phyloP scores from a whole-genome alignment of 164 flowering plant species.

The Kalanchoe fedtschenkoi region DNA sequence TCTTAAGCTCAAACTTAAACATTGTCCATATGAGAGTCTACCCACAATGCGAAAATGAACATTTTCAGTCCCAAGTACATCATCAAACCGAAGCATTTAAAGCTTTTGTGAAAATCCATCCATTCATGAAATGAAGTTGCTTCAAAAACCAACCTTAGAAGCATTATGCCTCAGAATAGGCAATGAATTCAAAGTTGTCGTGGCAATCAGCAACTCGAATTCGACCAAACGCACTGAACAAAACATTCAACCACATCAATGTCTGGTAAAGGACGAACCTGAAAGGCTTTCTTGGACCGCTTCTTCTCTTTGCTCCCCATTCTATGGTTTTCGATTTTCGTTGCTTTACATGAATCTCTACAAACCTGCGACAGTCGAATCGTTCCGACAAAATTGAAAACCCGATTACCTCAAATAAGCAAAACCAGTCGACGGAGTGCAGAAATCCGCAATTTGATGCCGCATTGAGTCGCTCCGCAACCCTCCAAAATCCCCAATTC shows the following conservation, averaged over 20 bases:
- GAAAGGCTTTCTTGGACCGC: constrained; percentile 25
- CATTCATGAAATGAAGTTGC: background rate
- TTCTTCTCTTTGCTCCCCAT: constrained; percentile 28
- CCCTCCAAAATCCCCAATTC: background rate
- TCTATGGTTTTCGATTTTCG: background rate
- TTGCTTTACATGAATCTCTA: background rate
- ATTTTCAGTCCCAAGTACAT: too few relatives aligned
- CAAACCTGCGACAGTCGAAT: constrained; percentile 2
- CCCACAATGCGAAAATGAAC: background rate
- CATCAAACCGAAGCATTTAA: background rate
- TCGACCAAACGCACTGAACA: background rate
- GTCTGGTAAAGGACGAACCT: constrained; percentile 16
- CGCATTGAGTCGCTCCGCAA: background rate
- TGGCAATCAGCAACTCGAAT: too few relatives aligned
- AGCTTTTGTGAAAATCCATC: background rate
- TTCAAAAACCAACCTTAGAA: background rate
- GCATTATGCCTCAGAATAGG: background rate
- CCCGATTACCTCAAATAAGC: background rate
- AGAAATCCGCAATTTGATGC: background rate
- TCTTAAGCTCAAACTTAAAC: too few relatives aligned
- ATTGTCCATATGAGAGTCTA: background rate
- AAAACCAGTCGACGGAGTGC: background rate
- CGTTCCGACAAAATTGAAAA: background rate
- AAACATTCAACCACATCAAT: too few relatives aligned
- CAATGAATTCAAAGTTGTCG: background rate